Evolutionary conservation across 129 eudicot species (phyloP), one percentile per base, ranked within the genome.

Genomic region (Apium graveolens): DNA sequence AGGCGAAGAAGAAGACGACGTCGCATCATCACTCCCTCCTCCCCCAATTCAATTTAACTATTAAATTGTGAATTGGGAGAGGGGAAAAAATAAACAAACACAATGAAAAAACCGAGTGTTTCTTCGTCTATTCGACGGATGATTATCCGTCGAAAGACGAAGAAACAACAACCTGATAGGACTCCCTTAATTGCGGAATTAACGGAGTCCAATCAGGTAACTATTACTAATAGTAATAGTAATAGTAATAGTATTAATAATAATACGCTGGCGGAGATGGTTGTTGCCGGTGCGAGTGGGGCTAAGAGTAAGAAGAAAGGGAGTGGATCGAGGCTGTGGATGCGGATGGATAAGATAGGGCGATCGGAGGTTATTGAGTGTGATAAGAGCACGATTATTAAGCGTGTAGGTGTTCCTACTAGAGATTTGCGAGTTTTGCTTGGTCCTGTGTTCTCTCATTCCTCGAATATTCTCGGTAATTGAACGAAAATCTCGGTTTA

Each of bases 401-500:
- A 90, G 83, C 94, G 97, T 27, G 93, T 88, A 0, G 87, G 90
- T 24, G 86, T 96, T 78, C 99, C 99, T 51, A 82, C 99, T 81
- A 85, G 99, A 89, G 99, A 96, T 85, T 92, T 96, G 90, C 83
- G 99, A 53, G 89, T 96, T 76, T 90, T 92, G 38, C 96, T 92
- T 41, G 99, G 99, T 7, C 99, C 99, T 78, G 84, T 96, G 35
- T 96, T 96, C 90, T 89, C 97, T 66, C 91, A 96, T 41, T 96
- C 97, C 45, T 96, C 99, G 46, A 90, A 85, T 84, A 96, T 96
- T 26, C 97, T 96, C 68, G 99, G 99, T 96, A 87, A 72, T 11
- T 44, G 48, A 44, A 11, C 3, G 48, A 44, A 11, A 11, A 0
- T 3, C 12, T 44, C 48, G 48, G 0, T 44, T 44, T 44, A 11